These are phyloP conservation scores for Zizania palustris DNA, from an alignment of 202 grass and related monocot species.

Conservation along the genomic window DNA sequence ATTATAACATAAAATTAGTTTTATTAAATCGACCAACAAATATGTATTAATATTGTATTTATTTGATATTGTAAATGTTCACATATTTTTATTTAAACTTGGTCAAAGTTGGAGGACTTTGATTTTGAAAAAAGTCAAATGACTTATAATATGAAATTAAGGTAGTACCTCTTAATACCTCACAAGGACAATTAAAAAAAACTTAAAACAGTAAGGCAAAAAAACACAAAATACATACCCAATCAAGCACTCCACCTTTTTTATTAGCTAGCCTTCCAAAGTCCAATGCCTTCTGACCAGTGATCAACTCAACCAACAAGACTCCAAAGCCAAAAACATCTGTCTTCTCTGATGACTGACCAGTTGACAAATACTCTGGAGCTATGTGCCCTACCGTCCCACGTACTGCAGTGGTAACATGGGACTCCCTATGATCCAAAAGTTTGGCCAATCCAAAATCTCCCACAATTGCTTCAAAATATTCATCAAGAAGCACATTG, in stretches of 20 bases:
- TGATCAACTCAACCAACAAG: constrained; percentile 56
- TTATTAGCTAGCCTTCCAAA: too few species aligned
- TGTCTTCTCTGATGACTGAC: constrained; percentile 53
- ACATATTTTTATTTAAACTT: too few species aligned
- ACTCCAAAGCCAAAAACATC: constrained; percentile 58
- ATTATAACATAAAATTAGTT: too few species aligned
- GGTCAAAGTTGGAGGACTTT: too few species aligned
- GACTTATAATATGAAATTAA: too few species aligned
- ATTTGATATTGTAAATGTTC: too few species aligned
- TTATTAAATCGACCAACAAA: too few species aligned
- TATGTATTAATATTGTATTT: too few species aligned
- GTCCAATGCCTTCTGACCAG: constrained; percentile 22
- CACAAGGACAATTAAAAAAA: background rate
- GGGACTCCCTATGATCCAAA: constrained; percentile 44
- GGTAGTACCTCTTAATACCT: background rate
- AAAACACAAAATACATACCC: constrained; percentile 37
- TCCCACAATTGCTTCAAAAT: constrained; percentile 53
- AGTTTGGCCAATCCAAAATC: constrained; percentile 61
- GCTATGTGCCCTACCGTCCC: constrained; percentile 58
- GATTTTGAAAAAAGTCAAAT: too few species aligned
- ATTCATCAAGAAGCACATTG: constrained; percentile 55
- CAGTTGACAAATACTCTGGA: constrained; percentile 57
- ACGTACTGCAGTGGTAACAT: constrained; percentile 50
- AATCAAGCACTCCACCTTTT: constrained; percentile 39
- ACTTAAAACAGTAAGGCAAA: background rate